Evolutionary conservation across 1,284 basidiomycete genomes (phyloP).

Genomic region (Irpex lacteus): DNA sequence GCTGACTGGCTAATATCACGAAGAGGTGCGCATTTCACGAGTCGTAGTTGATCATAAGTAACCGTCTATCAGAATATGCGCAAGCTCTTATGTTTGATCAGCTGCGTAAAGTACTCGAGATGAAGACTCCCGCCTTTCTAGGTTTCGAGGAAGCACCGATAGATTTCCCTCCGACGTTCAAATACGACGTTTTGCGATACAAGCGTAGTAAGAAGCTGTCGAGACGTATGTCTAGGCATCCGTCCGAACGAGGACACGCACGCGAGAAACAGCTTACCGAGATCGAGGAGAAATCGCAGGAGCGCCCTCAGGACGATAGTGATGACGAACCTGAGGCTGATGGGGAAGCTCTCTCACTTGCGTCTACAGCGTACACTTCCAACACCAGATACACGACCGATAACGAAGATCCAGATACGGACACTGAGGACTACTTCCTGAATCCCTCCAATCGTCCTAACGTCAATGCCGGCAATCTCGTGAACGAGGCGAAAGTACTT

Average conservation of each 20-base stretch:
- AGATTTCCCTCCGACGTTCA: constrained; percentile 80
- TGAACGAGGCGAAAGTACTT: constrained; percentile 33
- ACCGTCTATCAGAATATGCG: constrained; percentile 48
- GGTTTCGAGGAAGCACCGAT: constrained; percentile 75
- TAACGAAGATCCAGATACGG: constrained; percentile 35
- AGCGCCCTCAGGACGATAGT: constrained; percentile 26
- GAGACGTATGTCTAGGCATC: constrained; percentile 8
- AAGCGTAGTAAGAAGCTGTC: constrained; percentile 41
- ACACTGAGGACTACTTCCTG: constrained; percentile 41
- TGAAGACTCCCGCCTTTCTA: constrained; percentile 48
- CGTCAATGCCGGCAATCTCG: constrained; percentile 21
- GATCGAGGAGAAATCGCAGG: constrained; percentile 36
- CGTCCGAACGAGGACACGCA: constrained; percentile 28
- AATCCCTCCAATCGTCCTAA: constrained; percentile 16
- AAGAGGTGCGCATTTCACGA: constrained; percentile 22
- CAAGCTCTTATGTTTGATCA: constrained; percentile 83
- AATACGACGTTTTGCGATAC: constrained; percentile 71
- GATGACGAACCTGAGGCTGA: constrained; percentile 38
- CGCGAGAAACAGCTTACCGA: constrained; percentile 34
- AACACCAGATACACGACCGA: constrained; percentile 45
- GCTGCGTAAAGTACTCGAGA: constrained; percentile 66
- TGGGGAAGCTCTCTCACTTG: constrained; percentile 47
- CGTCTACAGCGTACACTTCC: constrained; percentile 52
- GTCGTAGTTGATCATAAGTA: neutral
- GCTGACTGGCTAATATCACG: constrained; percentile 60